A percentile compares a stretch with the other conserved stretches of the same genome.
Conservation (phyloP, 257 asterid species). For the Fraxinus anomala region DNA sequence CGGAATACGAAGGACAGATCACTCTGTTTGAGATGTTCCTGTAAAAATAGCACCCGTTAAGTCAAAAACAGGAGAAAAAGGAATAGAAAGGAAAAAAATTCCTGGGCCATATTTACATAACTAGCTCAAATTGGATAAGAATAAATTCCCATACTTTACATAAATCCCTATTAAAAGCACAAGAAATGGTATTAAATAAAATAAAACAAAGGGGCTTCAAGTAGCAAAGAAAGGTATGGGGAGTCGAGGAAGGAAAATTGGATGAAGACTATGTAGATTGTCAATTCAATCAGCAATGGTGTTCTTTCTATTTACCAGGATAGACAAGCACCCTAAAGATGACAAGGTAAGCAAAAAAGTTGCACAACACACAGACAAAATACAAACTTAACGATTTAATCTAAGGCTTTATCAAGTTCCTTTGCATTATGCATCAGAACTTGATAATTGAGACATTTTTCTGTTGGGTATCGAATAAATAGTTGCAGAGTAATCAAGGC, state of each 20-base stretch:
- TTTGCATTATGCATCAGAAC: background rate
- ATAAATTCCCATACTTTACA: background rate
- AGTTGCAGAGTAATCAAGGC: background rate
- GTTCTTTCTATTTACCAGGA: slow-evolving; percentile 5
- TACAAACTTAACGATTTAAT: slow-evolving; percentile 14
- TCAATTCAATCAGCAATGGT: background rate
- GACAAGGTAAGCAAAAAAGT: background rate
- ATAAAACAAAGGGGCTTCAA: background rate
- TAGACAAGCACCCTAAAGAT: slow-evolving; percentile 11
- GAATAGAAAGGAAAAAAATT: background rate
- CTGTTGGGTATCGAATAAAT: background rate
- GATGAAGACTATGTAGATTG: background rate
- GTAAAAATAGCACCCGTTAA: slow-evolving; percentile 39
- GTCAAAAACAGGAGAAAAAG: slow-evolving; percentile 1
- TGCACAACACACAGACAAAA: background rate
- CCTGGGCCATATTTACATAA: background rate
- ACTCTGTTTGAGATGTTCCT: slow-evolving; percentile 98
- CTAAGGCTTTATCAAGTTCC: slow-evolving; percentile 4
- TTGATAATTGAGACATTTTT: background rate
- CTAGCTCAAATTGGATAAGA: background rate
- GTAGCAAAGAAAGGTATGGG: background rate
- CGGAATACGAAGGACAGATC: slow-evolving; percentile 96
- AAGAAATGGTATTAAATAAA: slow-evolving; percentile 6
- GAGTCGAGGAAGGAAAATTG: slow-evolving; percentile 1
- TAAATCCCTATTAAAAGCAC: slow-evolving; percentile 10